A percentile compares a stretch with the other conserved stretches of the same genome.
These are phyloP conservation scores for Fusarium gaditjirri DNA, from an alignment of 2,329 filamentous ascomycete genomes.

Conservation along the genomic window DNA sequence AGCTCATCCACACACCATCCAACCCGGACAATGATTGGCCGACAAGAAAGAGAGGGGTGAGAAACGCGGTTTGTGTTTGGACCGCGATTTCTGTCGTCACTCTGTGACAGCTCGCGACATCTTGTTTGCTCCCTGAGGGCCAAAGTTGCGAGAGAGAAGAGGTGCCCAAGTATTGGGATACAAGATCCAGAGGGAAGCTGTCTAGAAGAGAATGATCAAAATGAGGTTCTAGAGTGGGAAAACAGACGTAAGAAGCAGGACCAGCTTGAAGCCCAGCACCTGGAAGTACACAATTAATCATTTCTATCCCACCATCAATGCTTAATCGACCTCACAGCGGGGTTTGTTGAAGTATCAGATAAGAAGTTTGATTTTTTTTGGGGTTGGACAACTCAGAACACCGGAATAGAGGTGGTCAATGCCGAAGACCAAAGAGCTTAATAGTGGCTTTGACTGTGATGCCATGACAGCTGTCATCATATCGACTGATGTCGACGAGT, in stretches of 20 bases:
- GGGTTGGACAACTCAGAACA: slow-evolving; percentile 13
- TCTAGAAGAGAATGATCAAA: slow-evolving; percentile 1
- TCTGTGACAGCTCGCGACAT: slow-evolving; percentile 8
- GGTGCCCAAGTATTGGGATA: neutral
- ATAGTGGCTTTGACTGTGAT: neutral
- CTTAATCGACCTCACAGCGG: slow-evolving; percentile 9
- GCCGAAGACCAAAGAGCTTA: neutral
- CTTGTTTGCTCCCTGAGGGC: neutral
- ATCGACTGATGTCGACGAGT: neutral
- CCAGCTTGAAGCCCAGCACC: slow-evolving; percentile 1
- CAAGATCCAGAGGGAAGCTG: slow-evolving; percentile 9
- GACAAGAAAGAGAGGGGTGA: slow-evolving; percentile 38
- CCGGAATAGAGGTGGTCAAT: neutral
- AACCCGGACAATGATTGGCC: slow-evolving; percentile 39
- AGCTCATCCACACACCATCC: slow-evolving; percentile 44
- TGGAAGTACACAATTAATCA: neutral
- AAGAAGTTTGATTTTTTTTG: slow-evolving; percentile 6
- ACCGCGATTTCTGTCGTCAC: slow-evolving; percentile 34
- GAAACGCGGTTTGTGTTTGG: slow-evolving; percentile 31
- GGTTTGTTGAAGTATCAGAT: slow-evolving; percentile 26
- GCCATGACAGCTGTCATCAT: neutral
- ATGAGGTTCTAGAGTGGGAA: neutral
- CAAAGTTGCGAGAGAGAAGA: neutral
- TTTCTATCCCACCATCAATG: slow-evolving; percentile 21
- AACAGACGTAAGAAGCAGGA: slow-evolving; percentile 5